A percentile compares a stretch with the other conserved stretches of the same genome.
These are phyloP conservation scores for Cercospora nicotianae DNA, from an alignment of 2,329 filamentous ascomycete species.

Conservation along the genomic window DNA sequence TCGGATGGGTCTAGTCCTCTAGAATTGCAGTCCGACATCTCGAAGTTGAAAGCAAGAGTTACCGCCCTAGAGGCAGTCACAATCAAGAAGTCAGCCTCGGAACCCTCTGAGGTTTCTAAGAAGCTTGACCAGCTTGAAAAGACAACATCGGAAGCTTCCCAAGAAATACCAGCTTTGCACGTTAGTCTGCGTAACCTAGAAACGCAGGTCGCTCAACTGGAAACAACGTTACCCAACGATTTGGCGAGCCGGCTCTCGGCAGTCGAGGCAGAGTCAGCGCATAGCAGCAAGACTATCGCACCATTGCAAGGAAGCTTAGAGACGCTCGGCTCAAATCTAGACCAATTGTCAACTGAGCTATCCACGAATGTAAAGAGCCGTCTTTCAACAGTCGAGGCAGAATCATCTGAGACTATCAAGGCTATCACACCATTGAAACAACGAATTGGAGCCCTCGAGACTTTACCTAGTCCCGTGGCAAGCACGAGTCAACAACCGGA, in stretches of 20 bases:
- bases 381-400: neutral
- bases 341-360: neutral
- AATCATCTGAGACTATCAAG: neutral
- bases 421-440: neutral
- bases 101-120: neutral
- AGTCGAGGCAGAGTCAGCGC: neutral
- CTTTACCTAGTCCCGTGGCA: neutral
- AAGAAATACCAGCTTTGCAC: neutral
- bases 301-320: neutral
- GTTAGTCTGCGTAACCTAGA: neutral
- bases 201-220: neutral
- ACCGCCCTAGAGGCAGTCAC: neutral
- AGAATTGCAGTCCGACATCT: neutral
- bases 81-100: neutral
- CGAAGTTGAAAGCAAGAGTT: neutral
- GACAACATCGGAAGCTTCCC: neutral
- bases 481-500: neutral
- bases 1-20: neutral
- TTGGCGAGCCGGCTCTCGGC: neutral
- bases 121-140: neutral
- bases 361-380: neutral
- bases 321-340: neutral
- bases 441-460: neutral
- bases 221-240: neutral
- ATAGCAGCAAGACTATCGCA: neutral